phyloP scores from a whole-genome alignment of 2,329 filamentous ascomycete species.

The Cytospora schulzeri region DNA sequence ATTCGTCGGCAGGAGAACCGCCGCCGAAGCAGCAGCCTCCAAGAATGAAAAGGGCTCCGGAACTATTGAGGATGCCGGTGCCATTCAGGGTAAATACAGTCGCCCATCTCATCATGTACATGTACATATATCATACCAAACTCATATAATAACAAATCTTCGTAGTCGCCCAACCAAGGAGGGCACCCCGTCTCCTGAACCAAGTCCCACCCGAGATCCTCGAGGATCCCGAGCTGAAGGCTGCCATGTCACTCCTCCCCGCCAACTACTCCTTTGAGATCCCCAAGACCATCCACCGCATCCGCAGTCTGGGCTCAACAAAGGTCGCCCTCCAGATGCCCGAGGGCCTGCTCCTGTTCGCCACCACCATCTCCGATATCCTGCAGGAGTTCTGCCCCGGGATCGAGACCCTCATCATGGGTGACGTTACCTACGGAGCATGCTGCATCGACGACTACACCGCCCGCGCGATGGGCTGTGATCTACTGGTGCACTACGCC shows the following conservation, averaged over 20 bases:
- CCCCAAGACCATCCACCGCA: slow-evolving; percentile 94
- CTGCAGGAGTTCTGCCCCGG: slow-evolving; percentile 91
- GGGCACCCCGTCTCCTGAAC: slow-evolving; percentile 80
- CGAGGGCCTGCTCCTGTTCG: slow-evolving; percentile 91
- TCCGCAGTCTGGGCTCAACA: slow-evolving; percentile 76
- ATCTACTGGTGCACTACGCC: slow-evolving; percentile 93
- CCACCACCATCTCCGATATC: slow-evolving; percentile 96
- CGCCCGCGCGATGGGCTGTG: slow-evolving; percentile 88
- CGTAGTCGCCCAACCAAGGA: slow-evolving; percentile 71
- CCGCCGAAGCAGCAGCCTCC: slow-evolving; percentile 58
- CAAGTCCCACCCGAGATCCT: slow-evolving; percentile 87
- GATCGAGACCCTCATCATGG: slow-evolving; percentile 95
- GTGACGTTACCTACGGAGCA: slow-evolving; percentile 96
- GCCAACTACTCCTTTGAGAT: slow-evolving; percentile 99
- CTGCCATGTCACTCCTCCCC: slow-evolving; percentile 83
- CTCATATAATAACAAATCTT: slow-evolving; percentile 14
- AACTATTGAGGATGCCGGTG: slow-evolving; percentile 60
- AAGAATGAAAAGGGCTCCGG: slow-evolving; percentile 42
- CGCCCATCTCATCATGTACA: not conserved
- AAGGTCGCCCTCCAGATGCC: slow-evolving; percentile 95
- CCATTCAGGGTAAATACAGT: slow-evolving; percentile 67
- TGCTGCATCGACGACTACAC: slow-evolving; percentile 99
- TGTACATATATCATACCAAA: not conserved
- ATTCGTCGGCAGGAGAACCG: slow-evolving; percentile 83
- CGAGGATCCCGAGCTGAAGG: slow-evolving; percentile 81